A percentile compares a stretch with the other conserved stretches of the same genome.
Evolutionary conservation across 2,329 filamentous ascomycete species (phyloP).

Genomic region (Colletotrichum sp.): DNA sequence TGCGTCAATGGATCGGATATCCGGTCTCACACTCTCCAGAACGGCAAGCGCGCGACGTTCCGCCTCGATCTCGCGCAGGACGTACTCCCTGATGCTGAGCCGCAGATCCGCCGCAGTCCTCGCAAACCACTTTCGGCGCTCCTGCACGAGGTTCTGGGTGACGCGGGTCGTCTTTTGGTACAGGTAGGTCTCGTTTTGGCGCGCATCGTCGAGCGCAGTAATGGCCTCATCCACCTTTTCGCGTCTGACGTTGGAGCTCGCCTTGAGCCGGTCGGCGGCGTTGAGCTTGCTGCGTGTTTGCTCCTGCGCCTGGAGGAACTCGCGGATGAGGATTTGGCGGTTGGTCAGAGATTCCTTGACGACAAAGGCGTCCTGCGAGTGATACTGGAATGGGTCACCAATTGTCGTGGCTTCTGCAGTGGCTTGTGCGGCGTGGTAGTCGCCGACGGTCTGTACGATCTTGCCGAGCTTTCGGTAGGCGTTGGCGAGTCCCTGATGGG

Average conservation of each 20-base stretch:
- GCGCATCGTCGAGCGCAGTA: slow-evolving; percentile 83
- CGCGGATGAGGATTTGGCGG: slow-evolving; percentile 92
- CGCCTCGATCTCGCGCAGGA: slow-evolving; percentile 91
- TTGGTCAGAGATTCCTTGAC: slow-evolving; percentile 99
- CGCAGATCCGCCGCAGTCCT: slow-evolving; percentile 86
- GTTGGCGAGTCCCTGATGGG: slow-evolving; percentile 82
- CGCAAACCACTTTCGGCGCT: slow-evolving; percentile 90
- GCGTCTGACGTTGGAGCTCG: slow-evolving; percentile 81
- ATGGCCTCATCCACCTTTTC: slow-evolving; percentile 99
- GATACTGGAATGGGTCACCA: slow-evolving; percentile 91
- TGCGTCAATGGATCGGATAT: slow-evolving; percentile 90
- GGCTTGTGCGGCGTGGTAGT: slow-evolving; percentile 94
- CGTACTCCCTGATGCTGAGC: slow-evolving; percentile 86
- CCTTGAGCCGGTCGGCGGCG: slow-evolving; percentile 87
- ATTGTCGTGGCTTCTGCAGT: slow-evolving; percentile 96
- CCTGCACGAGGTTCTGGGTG: slow-evolving; percentile 84
- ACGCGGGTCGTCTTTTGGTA: slow-evolving; percentile 87
- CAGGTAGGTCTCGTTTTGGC: slow-evolving; percentile 80
- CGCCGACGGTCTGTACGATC: slow-evolving; percentile 89
- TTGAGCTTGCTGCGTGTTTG: slow-evolving; percentile 80
- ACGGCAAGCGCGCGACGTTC: slow-evolving; percentile 91
- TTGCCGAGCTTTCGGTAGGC: slow-evolving; percentile 96
- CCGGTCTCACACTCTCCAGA: slow-evolving; percentile 90
- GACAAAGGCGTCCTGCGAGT: slow-evolving; percentile 94
- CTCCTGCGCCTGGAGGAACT: slow-evolving; percentile 91